Conservation (phyloP, 768 basidiomycete species). For the Termitomyces sp. region DNA sequence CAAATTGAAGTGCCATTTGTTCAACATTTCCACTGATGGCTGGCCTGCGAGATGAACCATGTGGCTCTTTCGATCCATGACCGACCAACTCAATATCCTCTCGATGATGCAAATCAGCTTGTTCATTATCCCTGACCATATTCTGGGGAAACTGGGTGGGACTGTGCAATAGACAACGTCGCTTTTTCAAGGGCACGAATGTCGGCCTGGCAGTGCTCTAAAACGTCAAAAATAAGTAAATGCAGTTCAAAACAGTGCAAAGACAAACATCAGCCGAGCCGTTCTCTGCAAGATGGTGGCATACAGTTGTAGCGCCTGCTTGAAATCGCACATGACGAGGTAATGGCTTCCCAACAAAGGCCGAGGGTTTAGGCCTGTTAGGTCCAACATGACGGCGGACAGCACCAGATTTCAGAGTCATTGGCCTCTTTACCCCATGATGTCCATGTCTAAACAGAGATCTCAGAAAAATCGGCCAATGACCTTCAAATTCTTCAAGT, state of each 20-base stretch:
- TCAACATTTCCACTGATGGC: no score
- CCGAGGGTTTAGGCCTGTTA: neutral
- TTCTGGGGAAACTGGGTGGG: no score
- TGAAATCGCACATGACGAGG: neutral
- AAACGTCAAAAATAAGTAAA: neutral
- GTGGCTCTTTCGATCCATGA: neutral
- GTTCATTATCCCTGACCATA: no score
- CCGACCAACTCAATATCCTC: neutral
- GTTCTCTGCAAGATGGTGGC: neutral
- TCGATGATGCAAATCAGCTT: neutral
- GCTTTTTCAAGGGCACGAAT: neutral
- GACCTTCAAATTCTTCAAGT: neutral
- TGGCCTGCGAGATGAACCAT: neutral
- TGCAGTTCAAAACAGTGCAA: neutral
- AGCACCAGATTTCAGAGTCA: neutral
- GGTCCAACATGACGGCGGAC: neutral
- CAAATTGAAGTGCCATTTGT: no score
- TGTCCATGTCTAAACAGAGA: neutral
- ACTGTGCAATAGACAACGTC: neutral
- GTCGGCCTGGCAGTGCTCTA: neutral
- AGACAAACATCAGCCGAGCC: neutral
- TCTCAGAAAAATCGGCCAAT: neutral
- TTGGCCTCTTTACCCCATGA: rapidly evolving
- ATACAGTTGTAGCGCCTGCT: no score
- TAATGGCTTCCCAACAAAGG: neutral